Evolutionary conservation across 1,139 yeast species (phyloP), one percentile per base, ranked within the genome.

Genomic region (Blastobotrys elegans): DNA sequence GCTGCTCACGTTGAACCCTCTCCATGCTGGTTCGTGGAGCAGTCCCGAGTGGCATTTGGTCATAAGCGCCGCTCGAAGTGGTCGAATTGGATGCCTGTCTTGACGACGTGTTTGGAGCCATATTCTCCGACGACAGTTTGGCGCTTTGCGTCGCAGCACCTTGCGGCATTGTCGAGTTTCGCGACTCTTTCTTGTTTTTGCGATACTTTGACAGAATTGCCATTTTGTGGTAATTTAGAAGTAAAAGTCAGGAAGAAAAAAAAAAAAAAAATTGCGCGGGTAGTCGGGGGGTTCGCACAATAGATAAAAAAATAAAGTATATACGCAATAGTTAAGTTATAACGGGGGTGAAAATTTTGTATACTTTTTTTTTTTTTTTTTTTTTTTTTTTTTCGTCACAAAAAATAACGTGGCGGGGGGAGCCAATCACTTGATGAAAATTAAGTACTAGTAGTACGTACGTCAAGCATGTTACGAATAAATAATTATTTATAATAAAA

Each of bases 181-280:
- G 51, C 18, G 59, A 37, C 43, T 57, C 61, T 51, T 59, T 59
- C 45, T 58, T 59, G 40, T 52, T 55, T 46, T 57, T 56, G 37
- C 56, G 55, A 50, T 57, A 56, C 38, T 53, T 55, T 36, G 50
- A 45, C 37, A 59, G 54, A 42, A 59, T 59, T 20, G 62, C 62
- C 63, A 59, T 59, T 33, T 14, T 31, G 5, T 11, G 5, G 5
- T 31, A 31, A 31, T 6, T 31, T 17, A 33, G 10, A 13, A 33
- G 10, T 18, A 33, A 33, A 33, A 35, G 14, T 13, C 14, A 20
- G 27, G 27, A 20, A 37, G 31, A 14, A 11, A 37, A 38, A 22
- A 26, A 38, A 22, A 21, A 11, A 22, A 17, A 21, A 38, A n/a
- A 24, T 21, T 16, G 2, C n/a, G n/a, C n/a, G n/a, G n/a, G n/a